Evolutionary conservation across 371 early-diverging fungal genomes (phyloP).

Genomic region (Funneliformis caledonium): DNA sequence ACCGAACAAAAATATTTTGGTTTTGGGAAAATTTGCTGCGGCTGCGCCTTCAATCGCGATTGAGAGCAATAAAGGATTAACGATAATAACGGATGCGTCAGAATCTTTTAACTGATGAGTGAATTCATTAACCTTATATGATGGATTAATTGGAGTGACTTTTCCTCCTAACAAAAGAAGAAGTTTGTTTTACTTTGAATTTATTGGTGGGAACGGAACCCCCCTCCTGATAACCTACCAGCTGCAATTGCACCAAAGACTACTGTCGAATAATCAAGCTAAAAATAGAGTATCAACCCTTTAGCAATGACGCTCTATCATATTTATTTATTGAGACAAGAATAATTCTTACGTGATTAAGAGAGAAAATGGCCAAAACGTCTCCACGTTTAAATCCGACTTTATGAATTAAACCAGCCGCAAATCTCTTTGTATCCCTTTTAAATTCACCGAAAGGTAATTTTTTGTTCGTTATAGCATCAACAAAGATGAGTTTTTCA

Average conservation of each 20-base stretch:
- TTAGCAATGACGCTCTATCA: neutral
- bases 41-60: constrained; percentile 65
- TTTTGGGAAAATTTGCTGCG: constrained; percentile 56
- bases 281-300: constrained; percentile 35
- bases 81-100: constrained; percentile 65
- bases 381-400: constrained; percentile 64
- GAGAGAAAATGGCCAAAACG: constrained; percentile 69
- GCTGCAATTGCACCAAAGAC: constrained; percentile 52
- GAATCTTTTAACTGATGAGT: constrained; percentile 74
- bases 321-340: neutral
- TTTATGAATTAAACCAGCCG: constrained; percentile 68
- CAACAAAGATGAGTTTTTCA: constrained; percentile 59
- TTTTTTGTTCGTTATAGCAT: constrained; percentile 56
- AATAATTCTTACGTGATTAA: constrained; percentile 66
- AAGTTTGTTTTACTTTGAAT: constrained; percentile 39
- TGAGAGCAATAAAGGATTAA: constrained; percentile 52
- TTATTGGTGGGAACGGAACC: constrained; percentile 40
- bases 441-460: constrained; percentile 68
- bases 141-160: constrained; percentile 76
- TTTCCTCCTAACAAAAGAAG: constrained; percentile 62
- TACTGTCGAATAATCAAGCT: constrained; percentile 58
- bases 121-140: constrained; percentile 76
- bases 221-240: constrained; percentile 44
- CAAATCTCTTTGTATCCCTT: constrained; percentile 53
- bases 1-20: constrained; percentile 65